Evolutionary conservation across 228 moss, liverwort and hornwort genomes (phyloP), one percentile per base, ranked within the genome.

Genomic region (Sphagnum fallax): DNA sequence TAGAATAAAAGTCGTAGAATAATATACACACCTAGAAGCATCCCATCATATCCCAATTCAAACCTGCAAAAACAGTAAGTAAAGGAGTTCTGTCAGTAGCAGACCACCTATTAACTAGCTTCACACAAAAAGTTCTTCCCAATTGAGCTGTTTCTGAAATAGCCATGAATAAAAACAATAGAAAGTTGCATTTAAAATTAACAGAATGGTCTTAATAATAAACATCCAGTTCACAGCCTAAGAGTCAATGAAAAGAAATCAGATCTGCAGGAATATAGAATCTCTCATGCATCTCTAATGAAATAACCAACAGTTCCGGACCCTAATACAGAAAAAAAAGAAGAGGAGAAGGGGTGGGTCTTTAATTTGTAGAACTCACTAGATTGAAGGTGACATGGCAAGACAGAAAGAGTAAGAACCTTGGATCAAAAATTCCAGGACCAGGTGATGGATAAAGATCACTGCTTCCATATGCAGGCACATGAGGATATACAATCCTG

Each of bases 381-480:
- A 58, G 14, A 58, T 58, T 58, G 58, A 58, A 58, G 58, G 58
- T 58, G 58, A 14, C 58, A 58, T 58, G 32, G 32, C 32, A 32
- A 32, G 10, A 58, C 4, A 6, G 5, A 49, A 47, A 48, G 53
- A 62, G 8, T 9, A 4, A 18, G 51, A 50, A 51, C 50, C 74
- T 87, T 65, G 90, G 90, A 62, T 68, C 81, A 73, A 90, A 92
- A 67, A 90, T 72, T 12, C 94, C 98, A 51, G 72, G 92, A 73
- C 98, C 98, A 58, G 79, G 74, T 62, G 82, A 60, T 60, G 94
- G 89, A 81, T 71, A 81, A 51, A 98, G 87, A 73, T 98, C 98
- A 66, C 68, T 84, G 65, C 83, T 82, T 61, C 89, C 92, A 65
- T 67, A 84, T 65, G 73, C 90, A 49, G 98, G 92, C 69, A 89